Evolutionary conservation across 2,329 filamentous ascomycete genomes (phyloP).

Genomic region (Stagonosporopsis rhizophila): DNA sequence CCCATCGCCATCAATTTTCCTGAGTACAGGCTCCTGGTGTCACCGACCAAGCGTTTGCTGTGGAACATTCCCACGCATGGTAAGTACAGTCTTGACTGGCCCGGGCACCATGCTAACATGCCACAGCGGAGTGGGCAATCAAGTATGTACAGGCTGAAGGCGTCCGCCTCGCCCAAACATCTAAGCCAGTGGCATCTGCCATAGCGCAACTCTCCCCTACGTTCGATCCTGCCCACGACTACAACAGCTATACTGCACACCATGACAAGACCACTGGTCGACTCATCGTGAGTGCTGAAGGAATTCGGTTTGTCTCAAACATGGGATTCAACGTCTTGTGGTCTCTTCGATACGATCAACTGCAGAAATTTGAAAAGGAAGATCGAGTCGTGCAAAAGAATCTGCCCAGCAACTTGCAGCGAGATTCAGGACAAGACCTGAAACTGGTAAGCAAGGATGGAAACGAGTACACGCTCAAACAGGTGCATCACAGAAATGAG

Average conservation of each 20-base stretch:
- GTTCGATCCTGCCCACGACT: constrained; percentile 18
- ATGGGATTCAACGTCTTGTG: constrained; percentile 22
- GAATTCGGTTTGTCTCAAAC: constrained; percentile 27
- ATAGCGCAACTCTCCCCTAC: constrained; percentile 1
- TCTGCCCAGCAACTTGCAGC: constrained; percentile 24
- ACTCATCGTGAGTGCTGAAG: constrained; percentile 28
- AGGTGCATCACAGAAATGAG: constrained; percentile 37
- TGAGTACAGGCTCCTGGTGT: constrained; percentile 47
- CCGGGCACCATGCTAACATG: background rate
- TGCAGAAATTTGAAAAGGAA: constrained; percentile 34
- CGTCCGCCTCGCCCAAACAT: constrained; percentile 3
- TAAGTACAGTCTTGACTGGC: constrained; percentile 1
- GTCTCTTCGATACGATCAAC: constrained; percentile 23
- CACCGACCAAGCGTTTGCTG: constrained; percentile 43
- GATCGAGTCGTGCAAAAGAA: constrained; percentile 31
- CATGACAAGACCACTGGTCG: constrained; percentile 24
- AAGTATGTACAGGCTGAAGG: constrained; percentile 41
- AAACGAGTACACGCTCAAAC: constrained; percentile 22
- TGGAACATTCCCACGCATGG: constrained; percentile 50
- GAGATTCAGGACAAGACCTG: constrained; percentile 32
- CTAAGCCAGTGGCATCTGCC: background rate
- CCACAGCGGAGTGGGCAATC: constrained; percentile 45
- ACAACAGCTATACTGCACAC: constrained; percentile 31
- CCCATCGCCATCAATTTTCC: constrained; percentile 45
- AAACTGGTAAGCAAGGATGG: constrained; percentile 21